Base-by-base conservation (phyloP, 2,329 filamentous ascomycete genomes). In the Emergomyces pasteurianus region DNA sequence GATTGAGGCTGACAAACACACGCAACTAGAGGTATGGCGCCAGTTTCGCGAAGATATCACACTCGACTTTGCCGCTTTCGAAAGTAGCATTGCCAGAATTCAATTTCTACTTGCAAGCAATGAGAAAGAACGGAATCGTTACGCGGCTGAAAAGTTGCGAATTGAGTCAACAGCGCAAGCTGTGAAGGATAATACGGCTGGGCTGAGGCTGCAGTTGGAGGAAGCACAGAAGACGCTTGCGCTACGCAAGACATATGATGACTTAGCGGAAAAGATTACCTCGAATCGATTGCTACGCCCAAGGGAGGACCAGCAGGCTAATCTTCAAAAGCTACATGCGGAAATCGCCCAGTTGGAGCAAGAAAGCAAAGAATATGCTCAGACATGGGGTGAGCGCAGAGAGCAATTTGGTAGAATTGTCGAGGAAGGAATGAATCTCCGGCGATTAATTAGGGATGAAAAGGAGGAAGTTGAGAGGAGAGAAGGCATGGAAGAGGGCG, bases 381-480 rank as follows among this genome's bases (percentile, higher is more conserved):
- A 81, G 65, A 94, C 90, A 0, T 96, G 92, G 92, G 80, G 83
- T 49, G 91, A 95, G 74, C 82, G 92, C 46, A 80, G 88, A 64
- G 88, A 90, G 67, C 90, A 96, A 74, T 96, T 96, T 73, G 89
- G 87, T 61, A 83, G 85, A 60, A 92, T 97, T 68, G 89, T 96
- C 71, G 89, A 92, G 62, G 92, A 96, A 77, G 90, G 90, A n/a
- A 88, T 89, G 83, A 81, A 89, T 65, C 81, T 97, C 72, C 80
- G 92, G 61, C 82, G 89, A 56, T 81, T 95, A 72, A 96, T 97
- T 69, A 86, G 91, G 63, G 92, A 96, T 69, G 92, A 96, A 79
- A 95, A 96, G 76, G 92, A 96, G 72, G 91, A 96, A 75, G 89
- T 94, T 0, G 91, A 96, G 75, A 81, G 90, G 49, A 83, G 90